phyloP scores from a whole-genome alignment of 2,329 filamentous ascomycete genomes.

The Curvularia sp. region DNA sequence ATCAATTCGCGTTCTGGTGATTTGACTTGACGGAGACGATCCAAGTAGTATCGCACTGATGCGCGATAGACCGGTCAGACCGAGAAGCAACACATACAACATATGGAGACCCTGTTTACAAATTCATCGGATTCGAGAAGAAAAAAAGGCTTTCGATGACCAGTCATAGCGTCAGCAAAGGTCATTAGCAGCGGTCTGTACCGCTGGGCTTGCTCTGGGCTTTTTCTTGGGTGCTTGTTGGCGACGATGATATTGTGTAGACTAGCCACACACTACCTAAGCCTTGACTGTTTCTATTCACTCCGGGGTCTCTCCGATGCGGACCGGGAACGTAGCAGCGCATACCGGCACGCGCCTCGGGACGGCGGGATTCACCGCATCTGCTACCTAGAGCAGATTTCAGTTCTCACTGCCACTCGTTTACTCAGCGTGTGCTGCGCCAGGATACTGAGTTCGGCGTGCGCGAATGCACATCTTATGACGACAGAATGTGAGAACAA shows the following conservation, averaged over 20 bases:
- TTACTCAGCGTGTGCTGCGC: slow-evolving; percentile 12
- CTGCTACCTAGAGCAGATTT: slow-evolving; percentile 4
- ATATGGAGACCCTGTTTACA: not conserved
- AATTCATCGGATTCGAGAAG: not conserved
- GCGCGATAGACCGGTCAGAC: not conserved
- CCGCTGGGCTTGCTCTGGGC: not conserved
- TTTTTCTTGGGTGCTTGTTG: slow-evolving; percentile 6
- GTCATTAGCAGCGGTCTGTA: slow-evolving; percentile 10
- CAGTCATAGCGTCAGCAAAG: slow-evolving; percentile 12
- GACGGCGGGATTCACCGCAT: slow-evolving; percentile 10
- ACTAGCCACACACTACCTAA: slow-evolving; percentile 17
- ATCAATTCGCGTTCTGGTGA: slow-evolving; percentile 5
- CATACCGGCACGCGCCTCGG: slow-evolving; percentile 4
- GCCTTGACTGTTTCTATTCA: slow-evolving; percentile 2
- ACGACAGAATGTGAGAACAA: not conserved
- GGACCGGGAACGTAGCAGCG: not conserved
- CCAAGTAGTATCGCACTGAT: not conserved
- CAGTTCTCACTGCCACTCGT: slow-evolving; percentile 10
- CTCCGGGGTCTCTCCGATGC: slow-evolving; percentile 3
- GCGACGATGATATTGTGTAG: slow-evolving; percentile 4
- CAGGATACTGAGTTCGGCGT: slow-evolving; percentile 10
- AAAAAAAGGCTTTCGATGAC: slow-evolving; percentile 1
- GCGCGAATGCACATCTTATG: slow-evolving; percentile 16
- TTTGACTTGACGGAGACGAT: not conserved
- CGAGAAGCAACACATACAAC: not conserved